phyloP scores from a whole-genome alignment of 169 alveolate genomes.

The Cryptosporidium parvum region DNA sequence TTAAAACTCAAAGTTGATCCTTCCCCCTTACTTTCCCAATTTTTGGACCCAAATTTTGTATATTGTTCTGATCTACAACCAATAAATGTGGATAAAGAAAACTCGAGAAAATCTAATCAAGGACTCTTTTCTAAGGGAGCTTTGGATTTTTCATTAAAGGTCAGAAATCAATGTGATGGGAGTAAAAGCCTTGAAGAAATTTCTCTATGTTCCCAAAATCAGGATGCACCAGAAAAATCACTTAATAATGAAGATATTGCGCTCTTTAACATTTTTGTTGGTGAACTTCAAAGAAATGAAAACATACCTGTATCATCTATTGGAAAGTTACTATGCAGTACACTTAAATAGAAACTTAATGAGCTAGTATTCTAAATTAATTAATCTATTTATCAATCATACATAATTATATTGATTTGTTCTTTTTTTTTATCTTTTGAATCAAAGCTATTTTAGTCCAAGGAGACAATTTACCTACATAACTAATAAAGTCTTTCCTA shows the following conservation, averaged over 20 bases:
- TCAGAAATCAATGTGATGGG: constrained; percentile 53
- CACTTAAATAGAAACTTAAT: constrained; percentile 27
- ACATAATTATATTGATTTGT: background rate
- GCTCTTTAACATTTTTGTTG: constrained; percentile 59
- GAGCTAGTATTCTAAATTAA: background rate
- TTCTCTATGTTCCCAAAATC: background rate
- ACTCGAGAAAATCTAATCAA: background rate
- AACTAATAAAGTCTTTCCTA: constrained; percentile 15
- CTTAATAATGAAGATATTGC: constrained; percentile 60
- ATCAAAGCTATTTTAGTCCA: constrained; percentile 43
- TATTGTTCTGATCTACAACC: constrained; percentile 18
- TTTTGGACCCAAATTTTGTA: constrained; percentile 43
- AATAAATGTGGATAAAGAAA: background rate
- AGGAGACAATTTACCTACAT: constrained; percentile 57
- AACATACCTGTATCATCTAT: constrained; percentile 57
- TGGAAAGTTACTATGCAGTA: constrained; percentile 63
- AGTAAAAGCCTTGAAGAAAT: constrained; percentile 48
- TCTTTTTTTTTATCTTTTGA: constrained; percentile 3
- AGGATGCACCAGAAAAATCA: background rate
- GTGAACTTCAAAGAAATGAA: constrained; percentile 67
- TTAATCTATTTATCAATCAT: background rate
- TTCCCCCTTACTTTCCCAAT: constrained; percentile 34
- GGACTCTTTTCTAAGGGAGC: constrained; percentile 30
- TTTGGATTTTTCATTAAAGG: background rate
- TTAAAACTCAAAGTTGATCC: constrained; percentile 47